Conservation (phyloP, 768 basidiomycete species). For the Auriscalpium vulgare region DNA sequence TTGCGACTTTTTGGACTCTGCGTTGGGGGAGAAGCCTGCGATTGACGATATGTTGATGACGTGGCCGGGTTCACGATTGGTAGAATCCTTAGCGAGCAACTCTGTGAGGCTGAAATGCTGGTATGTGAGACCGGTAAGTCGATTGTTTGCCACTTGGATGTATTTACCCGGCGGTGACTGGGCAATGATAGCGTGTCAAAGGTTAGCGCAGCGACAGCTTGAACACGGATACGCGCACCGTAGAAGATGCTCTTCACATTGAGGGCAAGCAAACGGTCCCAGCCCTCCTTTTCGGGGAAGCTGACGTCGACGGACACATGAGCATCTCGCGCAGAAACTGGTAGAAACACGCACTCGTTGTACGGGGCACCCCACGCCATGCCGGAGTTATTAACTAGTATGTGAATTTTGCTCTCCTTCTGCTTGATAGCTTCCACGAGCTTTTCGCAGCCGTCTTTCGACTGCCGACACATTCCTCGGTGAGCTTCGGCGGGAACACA, state of each 20-base stretch:
- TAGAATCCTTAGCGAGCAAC: constrained; percentile 58
- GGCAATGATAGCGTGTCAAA: neutral
- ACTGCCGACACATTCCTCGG: constrained; percentile 28
- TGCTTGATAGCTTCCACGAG: constrained; percentile 62
- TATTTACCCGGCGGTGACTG: constrained; percentile 46
- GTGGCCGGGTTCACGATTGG: constrained; percentile 55
- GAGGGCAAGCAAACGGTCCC: constrained; percentile 76
- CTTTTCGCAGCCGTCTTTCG: constrained; percentile 71
- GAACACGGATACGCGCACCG: constrained; percentile 32
- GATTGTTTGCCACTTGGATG: too few species aligned
- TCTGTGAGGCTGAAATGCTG: constrained; percentile 37
- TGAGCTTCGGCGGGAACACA: neutral
- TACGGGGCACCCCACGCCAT: constrained; percentile 71
- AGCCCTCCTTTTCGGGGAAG: constrained; percentile 75
- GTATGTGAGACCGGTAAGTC: neutral
- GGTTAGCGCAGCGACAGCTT: too few species aligned
- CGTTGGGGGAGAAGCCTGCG: constrained; percentile 44
- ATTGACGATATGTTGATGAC: constrained; percentile 82
- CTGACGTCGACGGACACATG: constrained; percentile 5
- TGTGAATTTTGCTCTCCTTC: constrained; percentile 66
- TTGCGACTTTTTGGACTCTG: constrained; percentile 43
- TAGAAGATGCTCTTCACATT: constrained; percentile 87
- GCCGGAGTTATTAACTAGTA: constrained; percentile 81
- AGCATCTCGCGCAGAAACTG: neutral
- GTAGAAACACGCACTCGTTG: constrained; percentile 29